phyloP scores from a whole-genome alignment of 2,329 filamentous ascomycete species.

The Penicillium sp. region DNA sequence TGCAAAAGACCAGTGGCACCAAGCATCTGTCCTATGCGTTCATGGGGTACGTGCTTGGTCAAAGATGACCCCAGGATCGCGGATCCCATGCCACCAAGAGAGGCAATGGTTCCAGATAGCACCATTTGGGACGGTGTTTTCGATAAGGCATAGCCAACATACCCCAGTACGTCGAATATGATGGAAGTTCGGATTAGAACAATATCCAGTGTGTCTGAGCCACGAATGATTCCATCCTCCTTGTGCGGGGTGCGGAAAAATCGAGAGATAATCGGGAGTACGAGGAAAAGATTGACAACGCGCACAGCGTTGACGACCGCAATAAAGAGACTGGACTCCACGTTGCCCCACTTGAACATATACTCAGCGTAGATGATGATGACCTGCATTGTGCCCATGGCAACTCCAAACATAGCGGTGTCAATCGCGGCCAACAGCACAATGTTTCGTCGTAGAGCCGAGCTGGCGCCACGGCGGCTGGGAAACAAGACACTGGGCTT shows the following conservation, averaged over 20 bases:
- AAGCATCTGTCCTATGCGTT: slow-evolving; percentile 79
- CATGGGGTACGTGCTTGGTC: slow-evolving; percentile 84
- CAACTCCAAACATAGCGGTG: slow-evolving; percentile 73
- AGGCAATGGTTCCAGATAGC: slow-evolving; percentile 65
- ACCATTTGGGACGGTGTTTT: slow-evolving; percentile 63
- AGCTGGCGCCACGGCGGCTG: slow-evolving; percentile 56
- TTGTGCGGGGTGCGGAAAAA: slow-evolving; percentile 56
- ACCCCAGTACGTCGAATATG: slow-evolving; percentile 71
- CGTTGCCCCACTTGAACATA: slow-evolving; percentile 75
- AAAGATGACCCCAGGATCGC: slow-evolving; percentile 79
- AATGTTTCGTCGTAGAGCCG: slow-evolving; percentile 71
- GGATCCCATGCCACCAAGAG: slow-evolving; percentile 77
- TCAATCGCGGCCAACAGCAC: slow-evolving; percentile 75
- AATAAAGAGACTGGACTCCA: slow-evolving; percentile 76
- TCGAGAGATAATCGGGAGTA: slow-evolving; percentile 75
- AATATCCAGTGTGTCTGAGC: slow-evolving; percentile 75
- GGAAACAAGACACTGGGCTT: slow-evolving; percentile 29
- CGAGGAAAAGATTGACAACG: slow-evolving; percentile 67
- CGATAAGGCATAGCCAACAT: slow-evolving; percentile 68
- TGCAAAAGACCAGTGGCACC: slow-evolving; percentile 85
- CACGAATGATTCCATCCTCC: slow-evolving; percentile 52
- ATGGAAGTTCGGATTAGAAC: slow-evolving; percentile 71
- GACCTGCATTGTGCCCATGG: slow-evolving; percentile 76
- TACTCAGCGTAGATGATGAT: slow-evolving; percentile 78
- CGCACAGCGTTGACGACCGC: slow-evolving; percentile 74